These are phyloP conservation scores for Carex sylvatica DNA, from an alignment of 202 grass and related monocot species.

Conservation along the genomic window DNA sequence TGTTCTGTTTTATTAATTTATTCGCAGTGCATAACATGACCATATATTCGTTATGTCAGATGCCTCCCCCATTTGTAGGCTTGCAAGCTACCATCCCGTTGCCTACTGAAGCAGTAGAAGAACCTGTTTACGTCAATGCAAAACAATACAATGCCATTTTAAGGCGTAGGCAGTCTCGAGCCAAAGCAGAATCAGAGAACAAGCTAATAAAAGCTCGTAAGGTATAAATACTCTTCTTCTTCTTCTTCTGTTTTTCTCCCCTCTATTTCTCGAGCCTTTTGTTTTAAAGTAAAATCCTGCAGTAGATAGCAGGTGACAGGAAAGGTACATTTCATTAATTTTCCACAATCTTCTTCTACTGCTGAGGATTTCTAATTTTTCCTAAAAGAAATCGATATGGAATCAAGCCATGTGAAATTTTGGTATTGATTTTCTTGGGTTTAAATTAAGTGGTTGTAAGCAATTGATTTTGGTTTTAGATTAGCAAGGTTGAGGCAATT, in stretches of 20 bases:
- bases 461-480: not conserved
- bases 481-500: not conserved
- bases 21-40: not conserved
- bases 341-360: constrained; percentile 31
- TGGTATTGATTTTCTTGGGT: not conserved
- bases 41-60: constrained; percentile 40
- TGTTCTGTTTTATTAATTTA: not conserved
- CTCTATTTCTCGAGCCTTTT: constrained; percentile 14
- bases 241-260: not conserved
- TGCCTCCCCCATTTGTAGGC: constrained; percentile 74
- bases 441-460: not conserved
- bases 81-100: constrained; percentile 72
- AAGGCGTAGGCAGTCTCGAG: constrained; percentile 88
- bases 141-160: constrained; percentile 98
- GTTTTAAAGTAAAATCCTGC: constrained; percentile 3
- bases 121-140: constrained; percentile 95
- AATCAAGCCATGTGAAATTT: not conserved
- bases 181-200: constrained; percentile 97
- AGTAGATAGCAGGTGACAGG: constrained; percentile 15
- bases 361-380: not conserved
- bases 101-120: constrained; percentile 94
- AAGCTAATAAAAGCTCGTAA: constrained; percentile 89
- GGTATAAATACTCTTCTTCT: constrained; percentile 39
- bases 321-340: constrained; percentile 24
- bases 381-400: not conserved